phyloP scores from a whole-genome alignment of 352 stramenopile genomes.

The Globisporangium iwayamae region DNA sequence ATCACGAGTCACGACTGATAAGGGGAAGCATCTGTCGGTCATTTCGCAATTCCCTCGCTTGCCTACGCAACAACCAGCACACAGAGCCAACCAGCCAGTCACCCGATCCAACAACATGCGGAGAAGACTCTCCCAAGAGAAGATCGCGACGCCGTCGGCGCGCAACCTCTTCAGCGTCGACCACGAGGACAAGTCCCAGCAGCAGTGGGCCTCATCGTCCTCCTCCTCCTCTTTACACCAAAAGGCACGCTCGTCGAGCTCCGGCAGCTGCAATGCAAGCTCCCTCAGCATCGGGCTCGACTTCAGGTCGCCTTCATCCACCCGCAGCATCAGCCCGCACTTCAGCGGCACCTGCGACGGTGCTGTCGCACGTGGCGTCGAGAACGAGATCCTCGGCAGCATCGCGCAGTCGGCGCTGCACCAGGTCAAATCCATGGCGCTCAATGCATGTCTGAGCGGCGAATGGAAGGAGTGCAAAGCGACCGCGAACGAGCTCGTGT shows the following conservation, averaged over 20 bases:
- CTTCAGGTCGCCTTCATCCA: constrained; percentile 8
- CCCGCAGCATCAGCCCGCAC: constrained; percentile 8
- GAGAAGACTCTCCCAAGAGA: not conserved
- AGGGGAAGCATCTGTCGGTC: not conserved
- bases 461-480: constrained; percentile 10
- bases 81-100: not conserved
- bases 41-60: not conserved
- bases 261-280: constrained; percentile 8
- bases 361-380: not conserved
- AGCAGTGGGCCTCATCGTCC: not conserved
- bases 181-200: constrained; percentile 1
- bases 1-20: not conserved
- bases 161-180: constrained; percentile 14
- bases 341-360: constrained; percentile 7
- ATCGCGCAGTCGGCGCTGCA: constrained; percentile 16
- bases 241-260: constrained; percentile 11
- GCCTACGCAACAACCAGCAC: not conserved
- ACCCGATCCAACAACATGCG: not conserved
- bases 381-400: constrained; percentile 15
- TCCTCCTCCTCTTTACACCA: not conserved
- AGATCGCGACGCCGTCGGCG: not conserved
- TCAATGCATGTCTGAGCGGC: constrained; percentile 2
- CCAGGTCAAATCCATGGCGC: constrained; percentile 10
- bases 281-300: not conserved
- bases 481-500: constrained; percentile 6